Conservation (phyloP, 1,284 basidiomycete genomes). For the Malassezia psittaci region DNA sequence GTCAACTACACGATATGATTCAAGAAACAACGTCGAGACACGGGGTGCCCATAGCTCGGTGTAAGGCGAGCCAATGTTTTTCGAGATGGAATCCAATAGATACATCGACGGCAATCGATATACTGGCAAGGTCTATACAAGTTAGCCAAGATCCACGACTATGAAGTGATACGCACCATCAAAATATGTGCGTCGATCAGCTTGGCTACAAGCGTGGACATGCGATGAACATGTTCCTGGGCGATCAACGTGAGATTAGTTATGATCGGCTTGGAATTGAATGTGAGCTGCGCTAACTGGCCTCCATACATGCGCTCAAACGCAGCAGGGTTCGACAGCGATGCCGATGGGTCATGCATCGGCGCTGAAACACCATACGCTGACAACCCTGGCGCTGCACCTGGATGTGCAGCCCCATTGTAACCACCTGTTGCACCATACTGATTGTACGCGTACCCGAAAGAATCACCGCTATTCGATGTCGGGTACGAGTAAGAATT, state of each 20-base stretch:
- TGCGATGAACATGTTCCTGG: conserved; percentile 65
- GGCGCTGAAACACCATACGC: not conserved
- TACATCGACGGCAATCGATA: conserved; percentile 91
- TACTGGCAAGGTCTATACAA: conserved; percentile 52
- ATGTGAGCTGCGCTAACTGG: conserved; percentile 71
- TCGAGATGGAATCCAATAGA: conserved; percentile 75
- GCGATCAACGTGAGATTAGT: conserved; percentile 88
- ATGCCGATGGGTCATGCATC: conserved; percentile 4
- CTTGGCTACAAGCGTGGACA: conserved; percentile 71
- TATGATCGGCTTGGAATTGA: conserved; percentile 93
- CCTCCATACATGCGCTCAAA: conserved; percentile 58
- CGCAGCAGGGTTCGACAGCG: conserved; percentile 52
- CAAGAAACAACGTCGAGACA: conserved; percentile 38
- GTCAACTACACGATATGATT: conserved; percentile 44
- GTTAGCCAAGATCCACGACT: not conserved
- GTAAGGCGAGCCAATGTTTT: conserved; percentile 45
- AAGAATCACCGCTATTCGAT: not conserved
- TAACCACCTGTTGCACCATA: not conserved
- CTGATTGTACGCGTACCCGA: conserved; percentile 1
- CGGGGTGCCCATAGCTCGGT: conserved; percentile 35
- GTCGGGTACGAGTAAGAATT: conserved; percentile 5
- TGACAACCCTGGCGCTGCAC: not conserved
- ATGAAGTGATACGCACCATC: conserved; percentile 49
- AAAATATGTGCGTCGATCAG: conserved; percentile 79
- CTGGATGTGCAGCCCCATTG: not conserved